phyloP scores from a whole-genome alignment of 2,329 filamentous ascomycete species.

The Nigrograna mackinnonii region DNA sequence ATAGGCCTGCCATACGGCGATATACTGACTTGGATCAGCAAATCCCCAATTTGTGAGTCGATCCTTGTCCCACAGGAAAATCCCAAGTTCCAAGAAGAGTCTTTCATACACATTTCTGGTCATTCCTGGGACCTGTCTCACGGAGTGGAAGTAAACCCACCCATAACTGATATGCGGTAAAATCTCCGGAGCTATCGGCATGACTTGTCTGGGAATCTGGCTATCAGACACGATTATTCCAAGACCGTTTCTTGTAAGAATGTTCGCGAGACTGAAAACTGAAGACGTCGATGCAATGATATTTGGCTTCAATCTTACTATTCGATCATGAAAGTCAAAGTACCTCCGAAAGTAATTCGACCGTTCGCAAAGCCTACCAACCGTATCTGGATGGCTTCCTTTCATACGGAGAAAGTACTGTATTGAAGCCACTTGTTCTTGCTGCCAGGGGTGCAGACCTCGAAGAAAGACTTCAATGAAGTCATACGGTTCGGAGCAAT shows the following conservation, averaged over 20 bases:
- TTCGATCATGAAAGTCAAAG: background rate
- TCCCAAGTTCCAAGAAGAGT: conserved; percentile 6
- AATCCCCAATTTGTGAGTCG: conserved; percentile 5
- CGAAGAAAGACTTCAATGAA: conserved; percentile 4
- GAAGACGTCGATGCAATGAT: background rate
- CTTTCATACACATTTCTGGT: background rate
- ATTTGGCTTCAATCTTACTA: background rate
- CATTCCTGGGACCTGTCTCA: background rate
- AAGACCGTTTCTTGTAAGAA: background rate
- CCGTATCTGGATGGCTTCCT: background rate
- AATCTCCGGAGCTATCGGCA: background rate
- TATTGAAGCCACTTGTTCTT: conserved; percentile 8
- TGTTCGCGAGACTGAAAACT: background rate
- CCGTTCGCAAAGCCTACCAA: background rate
- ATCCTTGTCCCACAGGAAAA: conserved; percentile 15
- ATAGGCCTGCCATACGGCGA: background rate
- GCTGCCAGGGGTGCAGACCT: conserved; percentile 11
- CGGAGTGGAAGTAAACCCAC: conserved; percentile 1
- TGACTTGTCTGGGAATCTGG: background rate
- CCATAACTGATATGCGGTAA: background rate
- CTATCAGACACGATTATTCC: background rate
- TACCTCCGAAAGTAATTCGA: background rate
- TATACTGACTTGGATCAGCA: conserved; percentile 2
- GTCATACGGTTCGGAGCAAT: background rate
- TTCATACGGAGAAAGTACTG: conserved; percentile 5